A percentile compares a stretch with the other conserved stretches of the same genome.
phyloP scores from a whole-genome alignment of 2,329 filamentous ascomycete species.

The Ceratocystis albifundus region DNA sequence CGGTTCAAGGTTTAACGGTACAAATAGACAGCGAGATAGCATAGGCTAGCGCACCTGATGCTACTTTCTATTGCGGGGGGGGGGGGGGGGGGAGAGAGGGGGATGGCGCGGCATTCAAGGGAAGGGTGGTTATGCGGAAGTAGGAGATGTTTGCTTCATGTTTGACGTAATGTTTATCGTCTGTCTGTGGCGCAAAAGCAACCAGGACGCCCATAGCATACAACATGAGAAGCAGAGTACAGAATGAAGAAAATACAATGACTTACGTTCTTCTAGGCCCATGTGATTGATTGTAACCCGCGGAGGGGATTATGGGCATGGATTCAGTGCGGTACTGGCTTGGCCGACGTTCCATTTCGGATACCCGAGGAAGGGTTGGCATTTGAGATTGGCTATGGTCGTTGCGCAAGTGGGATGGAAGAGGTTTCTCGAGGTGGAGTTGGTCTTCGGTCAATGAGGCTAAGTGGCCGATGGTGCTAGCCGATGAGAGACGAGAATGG shows the following conservation, averaged over 20 bases:
- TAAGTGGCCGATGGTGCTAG: constrained; percentile 38
- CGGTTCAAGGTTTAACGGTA: neutral
- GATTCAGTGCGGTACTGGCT: constrained; percentile 21
- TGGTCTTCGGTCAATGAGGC: constrained; percentile 22
- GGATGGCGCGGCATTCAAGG: neutral
- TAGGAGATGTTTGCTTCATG: neutral
- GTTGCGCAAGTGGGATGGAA: constrained; percentile 17
- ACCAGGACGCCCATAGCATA: neutral
- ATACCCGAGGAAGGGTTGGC: constrained; percentile 19
- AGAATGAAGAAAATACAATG: neutral
- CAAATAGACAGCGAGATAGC: neutral
- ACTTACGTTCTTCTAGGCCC: constrained; percentile 22
- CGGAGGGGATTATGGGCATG: constrained; percentile 19
- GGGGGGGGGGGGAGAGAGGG: neutral
- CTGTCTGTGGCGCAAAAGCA: neutral
- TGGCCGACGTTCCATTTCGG: constrained; percentile 19
- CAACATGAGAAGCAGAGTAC: neutral
- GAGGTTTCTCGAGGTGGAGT: constrained; percentile 20
- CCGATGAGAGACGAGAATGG: constrained; percentile 44
- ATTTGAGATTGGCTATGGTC: constrained; percentile 12
- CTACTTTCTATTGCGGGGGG: neutral
- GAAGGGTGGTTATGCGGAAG: neutral
- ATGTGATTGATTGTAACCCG: constrained; percentile 13
- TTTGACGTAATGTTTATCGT: neutral
- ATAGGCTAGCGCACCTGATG: neutral